These are phyloP conservation scores for Gossypium arboreum DNA, from an alignment of 345 rosid species.

Conservation along the genomic window DNA sequence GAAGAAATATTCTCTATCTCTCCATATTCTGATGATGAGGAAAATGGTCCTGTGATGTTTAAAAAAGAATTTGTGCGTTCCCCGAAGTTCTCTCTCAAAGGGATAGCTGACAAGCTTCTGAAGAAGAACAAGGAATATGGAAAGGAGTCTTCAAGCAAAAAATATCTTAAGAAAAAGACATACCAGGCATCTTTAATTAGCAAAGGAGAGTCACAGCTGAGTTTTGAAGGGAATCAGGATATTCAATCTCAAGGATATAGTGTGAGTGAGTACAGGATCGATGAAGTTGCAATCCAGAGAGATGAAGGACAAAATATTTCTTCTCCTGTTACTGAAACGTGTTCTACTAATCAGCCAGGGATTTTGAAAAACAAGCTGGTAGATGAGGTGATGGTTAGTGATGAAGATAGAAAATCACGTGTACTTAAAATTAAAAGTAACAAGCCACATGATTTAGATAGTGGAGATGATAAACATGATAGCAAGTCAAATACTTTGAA, in stretches of 20 bases:
- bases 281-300: slow-evolving; percentile 32
- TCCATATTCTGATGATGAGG: slow-evolving; percentile 90
- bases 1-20: slow-evolving; percentile 84
- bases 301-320: slow-evolving; percentile 41
- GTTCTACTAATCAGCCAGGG: slow-evolving; percentile 47
- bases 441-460: slow-evolving; percentile 52
- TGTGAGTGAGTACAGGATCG: slow-evolving; percentile 37
- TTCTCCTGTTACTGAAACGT: slow-evolving; percentile 47
- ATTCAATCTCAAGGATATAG: slow-evolving; percentile 33
- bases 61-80: slow-evolving; percentile 62
- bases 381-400: slow-evolving; percentile 67
- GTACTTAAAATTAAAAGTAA: slow-evolving; percentile 54
- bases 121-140: slow-evolving; percentile 80
- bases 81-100: slow-evolving; percentile 81
- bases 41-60: slow-evolving; percentile 45
- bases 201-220: slow-evolving; percentile 36
- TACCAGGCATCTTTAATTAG: slow-evolving; percentile 27
- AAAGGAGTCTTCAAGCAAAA: slow-evolving; percentile 55
- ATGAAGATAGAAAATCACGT: slow-evolving; percentile 65
- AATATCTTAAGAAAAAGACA: slow-evolving; percentile 51
- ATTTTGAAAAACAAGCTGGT: slow-evolving; percentile 62
- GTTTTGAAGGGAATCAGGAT: slow-evolving; percentile 40
- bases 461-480: slow-evolving; percentile 47
- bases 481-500: slow-evolving; percentile 61
- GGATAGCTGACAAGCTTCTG: slow-evolving; percentile 68